Evolutionary conservation across 495 filamentous ascomycete genomes (phyloP).

Genomic region (Neurospora terricola): DNA sequence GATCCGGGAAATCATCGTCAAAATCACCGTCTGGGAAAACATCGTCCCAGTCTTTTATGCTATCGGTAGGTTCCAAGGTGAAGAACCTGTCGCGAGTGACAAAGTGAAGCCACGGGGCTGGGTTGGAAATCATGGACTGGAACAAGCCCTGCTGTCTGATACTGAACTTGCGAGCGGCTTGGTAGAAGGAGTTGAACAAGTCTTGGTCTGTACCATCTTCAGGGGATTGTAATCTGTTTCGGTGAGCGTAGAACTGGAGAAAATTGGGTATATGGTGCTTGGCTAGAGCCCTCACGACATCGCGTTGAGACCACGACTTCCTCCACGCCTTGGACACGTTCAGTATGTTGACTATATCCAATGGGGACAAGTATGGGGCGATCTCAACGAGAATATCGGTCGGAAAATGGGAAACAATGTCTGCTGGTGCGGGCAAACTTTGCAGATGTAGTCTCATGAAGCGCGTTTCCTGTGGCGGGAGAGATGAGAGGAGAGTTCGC

Average conservation of each 20-base stretch:
- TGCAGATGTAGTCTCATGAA: conserved; percentile 18
- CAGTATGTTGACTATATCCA: conserved; percentile 13
- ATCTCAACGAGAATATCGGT: conserved; percentile 22
- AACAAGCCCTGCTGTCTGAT: conserved; percentile 7
- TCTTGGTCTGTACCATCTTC: neutral
- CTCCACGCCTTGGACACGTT: conserved; percentile 27
- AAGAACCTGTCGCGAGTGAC: neutral
- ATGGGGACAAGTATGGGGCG: conserved; percentile 12
- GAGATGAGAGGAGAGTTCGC: neutral
- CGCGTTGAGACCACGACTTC: conserved; percentile 11
- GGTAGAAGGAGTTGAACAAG: neutral
- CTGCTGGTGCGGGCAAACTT: conserved; percentile 6
- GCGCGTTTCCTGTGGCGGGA: conserved; percentile 15
- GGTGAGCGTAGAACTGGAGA: neutral
- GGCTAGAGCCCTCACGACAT: conserved; percentile 11
- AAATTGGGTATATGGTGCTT: conserved; percentile 15
- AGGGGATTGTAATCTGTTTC: neutral
- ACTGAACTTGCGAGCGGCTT: neutral
- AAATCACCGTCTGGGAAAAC: neutral
- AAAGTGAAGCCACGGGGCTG: neutral
- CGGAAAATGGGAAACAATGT: conserved; percentile 23
- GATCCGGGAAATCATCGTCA: neutral
- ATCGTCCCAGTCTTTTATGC: neutral
- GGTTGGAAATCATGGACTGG: neutral
- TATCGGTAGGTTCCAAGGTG: neutral